Evolutionary conservation across 148 eudicot species (phyloP).

Genomic region (Amaranthus hypochondriacus): DNA sequence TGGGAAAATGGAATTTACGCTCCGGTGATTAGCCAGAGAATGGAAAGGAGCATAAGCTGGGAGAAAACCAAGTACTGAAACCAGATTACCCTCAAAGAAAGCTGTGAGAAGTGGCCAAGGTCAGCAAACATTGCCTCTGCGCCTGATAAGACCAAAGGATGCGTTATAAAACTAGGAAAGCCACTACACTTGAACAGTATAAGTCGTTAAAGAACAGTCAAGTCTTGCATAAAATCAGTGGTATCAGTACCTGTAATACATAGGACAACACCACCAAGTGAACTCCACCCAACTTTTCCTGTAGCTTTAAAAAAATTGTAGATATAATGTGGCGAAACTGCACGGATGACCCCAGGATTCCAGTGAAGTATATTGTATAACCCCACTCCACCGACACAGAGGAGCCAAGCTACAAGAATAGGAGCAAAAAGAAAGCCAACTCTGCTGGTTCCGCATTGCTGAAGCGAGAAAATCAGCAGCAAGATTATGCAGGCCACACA

Average conservation of each 20-base stretch:
- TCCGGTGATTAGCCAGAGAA: neutral
- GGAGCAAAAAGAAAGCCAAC: constrained; percentile 56
- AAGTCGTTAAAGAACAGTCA: neutral
- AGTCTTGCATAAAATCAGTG: neutral
- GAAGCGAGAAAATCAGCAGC: constrained; percentile 43
- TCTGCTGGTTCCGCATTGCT: constrained; percentile 40
- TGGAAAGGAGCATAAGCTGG: neutral
- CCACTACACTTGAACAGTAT: neutral
- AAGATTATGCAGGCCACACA: constrained; percentile 30
- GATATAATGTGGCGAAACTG: constrained; percentile 41
- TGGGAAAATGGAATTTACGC: neutral
- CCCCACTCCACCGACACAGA: constrained; percentile 41
- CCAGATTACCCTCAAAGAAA: constrained; percentile 36
- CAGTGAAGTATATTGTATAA: constrained; percentile 40
- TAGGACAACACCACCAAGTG: constrained; percentile 46
- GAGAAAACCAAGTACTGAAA: neutral
- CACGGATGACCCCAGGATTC: constrained; percentile 41
- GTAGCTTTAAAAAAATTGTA: constrained; percentile 36
- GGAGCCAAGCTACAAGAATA: constrained; percentile 41
- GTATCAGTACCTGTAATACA: constrained; percentile 38
- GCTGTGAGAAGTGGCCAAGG: constrained; percentile 48
- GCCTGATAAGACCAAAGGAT: constrained; percentile 29
- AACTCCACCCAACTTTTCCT: constrained; percentile 43
- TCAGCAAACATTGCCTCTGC: constrained; percentile 59
- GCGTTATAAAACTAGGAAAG: constrained; percentile 1